Conservation (phyloP, 768 basidiomycete genomes). For the Tricholoma sp. region DNA sequence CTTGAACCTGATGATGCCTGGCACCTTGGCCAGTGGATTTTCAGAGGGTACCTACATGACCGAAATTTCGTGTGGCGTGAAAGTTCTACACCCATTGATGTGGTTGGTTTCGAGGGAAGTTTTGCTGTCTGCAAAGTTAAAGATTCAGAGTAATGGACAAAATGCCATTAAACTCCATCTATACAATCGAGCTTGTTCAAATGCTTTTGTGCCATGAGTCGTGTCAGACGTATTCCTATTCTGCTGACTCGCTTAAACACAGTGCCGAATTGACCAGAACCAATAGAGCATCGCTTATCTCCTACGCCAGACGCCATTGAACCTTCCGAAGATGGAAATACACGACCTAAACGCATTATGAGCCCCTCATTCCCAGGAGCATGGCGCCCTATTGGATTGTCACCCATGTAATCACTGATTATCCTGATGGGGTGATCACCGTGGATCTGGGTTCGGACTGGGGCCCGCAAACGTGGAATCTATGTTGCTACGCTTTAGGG, state of each 20-base stretch:
- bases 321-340: background rate
- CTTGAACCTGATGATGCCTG: slow-evolving; percentile 23
- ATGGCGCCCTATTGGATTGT: slow-evolving; percentile 9
- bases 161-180: background rate
- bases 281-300: background rate
- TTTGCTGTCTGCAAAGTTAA: slow-evolving; percentile 37
- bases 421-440: slow-evolving; percentile 18
- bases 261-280: too few relatives aligned
- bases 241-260: background rate
- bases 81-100: slow-evolving; percentile 33
- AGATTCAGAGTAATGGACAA: background rate
- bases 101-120: slow-evolving; percentile 44
- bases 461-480: slow-evolving; percentile 14
- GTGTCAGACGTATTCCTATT: background rate
- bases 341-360: slow-evolving; percentile 3
- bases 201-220: background rate
- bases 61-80: slow-evolving; percentile 51
- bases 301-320: background rate
- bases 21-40: slow-evolving; percentile 41
- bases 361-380: slow-evolving; percentile 12
- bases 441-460: slow-evolving; percentile 13
- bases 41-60: slow-evolving; percentile 47
- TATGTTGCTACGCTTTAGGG: slow-evolving; percentile 2
- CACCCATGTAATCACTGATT: slow-evolving; percentile 10
- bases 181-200: background rate